Conservation (phyloP, 2,329 filamentous ascomycete species). For the Gliomastix tumulicola region DNA sequence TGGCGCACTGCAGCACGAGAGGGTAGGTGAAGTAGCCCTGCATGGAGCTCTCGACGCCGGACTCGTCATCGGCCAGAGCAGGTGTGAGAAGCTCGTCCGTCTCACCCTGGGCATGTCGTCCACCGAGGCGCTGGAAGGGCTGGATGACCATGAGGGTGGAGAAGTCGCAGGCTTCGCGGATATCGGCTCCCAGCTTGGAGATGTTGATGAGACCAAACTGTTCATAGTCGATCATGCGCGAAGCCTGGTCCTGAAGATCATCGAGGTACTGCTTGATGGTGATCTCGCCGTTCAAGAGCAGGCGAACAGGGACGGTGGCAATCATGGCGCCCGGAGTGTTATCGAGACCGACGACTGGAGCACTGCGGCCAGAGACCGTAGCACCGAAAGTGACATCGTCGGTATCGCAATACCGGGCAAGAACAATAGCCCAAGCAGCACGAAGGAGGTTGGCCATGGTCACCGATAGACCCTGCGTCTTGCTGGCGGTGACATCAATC, state of each 20-base stretch:
- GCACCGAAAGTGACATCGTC: conserved; percentile 17
- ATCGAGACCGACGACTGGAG: conserved; percentile 5
- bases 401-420: conserved; percentile 19
- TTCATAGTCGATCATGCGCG: conserved; percentile 7
- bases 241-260: conserved; percentile 4
- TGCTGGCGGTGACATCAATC: no score
- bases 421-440: conserved; percentile 3
- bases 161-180: conserved; percentile 8
- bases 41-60: conserved; percentile 6
- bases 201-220: conserved; percentile 13
- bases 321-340: conserved; percentile 9
- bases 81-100: no score
- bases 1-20: not conserved
- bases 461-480: no score
- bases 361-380: conserved; percentile 10
- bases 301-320: conserved; percentile 7
- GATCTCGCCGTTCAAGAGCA: conserved; percentile 3
- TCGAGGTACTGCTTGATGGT: conserved; percentile 6
- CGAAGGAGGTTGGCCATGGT: conserved; percentile 4
- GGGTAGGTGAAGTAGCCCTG: conserved; percentile 4
- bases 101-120: no score
- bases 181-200: conserved; percentile 4
- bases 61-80: not conserved
- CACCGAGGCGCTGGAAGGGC: not conserved
- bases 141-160: conserved; percentile 8